Base-by-base conservation (phyloP, 73 alveolate species). In the Paramecium primaurelia region DNA sequence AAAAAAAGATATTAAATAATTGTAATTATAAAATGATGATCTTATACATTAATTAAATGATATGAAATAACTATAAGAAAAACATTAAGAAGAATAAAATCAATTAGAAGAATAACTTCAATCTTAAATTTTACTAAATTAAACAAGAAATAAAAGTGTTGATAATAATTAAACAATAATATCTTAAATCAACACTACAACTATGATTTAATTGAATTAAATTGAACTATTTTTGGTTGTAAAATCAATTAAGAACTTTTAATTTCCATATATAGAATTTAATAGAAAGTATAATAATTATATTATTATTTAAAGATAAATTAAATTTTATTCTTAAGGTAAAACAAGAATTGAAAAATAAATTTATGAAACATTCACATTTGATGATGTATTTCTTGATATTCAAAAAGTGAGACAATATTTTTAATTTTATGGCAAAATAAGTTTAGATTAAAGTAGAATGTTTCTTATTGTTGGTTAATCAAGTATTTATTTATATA, bases 371-470 rank as follows among this genome's bases (percentile, higher is more conserved):
- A 64, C 84, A 4, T 64, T 64, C 9, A 32, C 42, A 3, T 64
- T 64, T 34, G 84, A 64, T 28, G 84, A 64, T 64, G 22, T 64
- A 8, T 64, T 64, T 9, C 49, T 64, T 0, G 84, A 64, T 26
- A 28, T 32, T 28, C 12, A 64, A 28, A 64, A 64, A 64, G 47
- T 64, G 84, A 64, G 84, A 28, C 12, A 28, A 3, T 64, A 64
- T 64, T 64, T 64, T 14, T 14, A 28, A n/a, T 64, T 64, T 51
- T 64, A 64, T 64, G 84, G 84, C 11, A 64, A 64, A 26, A 64
- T 64, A 32, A 64, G 84, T 64, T 64, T 64, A 64, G 84, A 64
- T 20, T 64, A 64, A 64, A 64, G 84, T 32, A 64, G 84, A 64
- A 64, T 64, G 84, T 64, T 11, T 10, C 51, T 64, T 10, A 64